Evolutionary conservation across 108 stramenopile species (phyloP).

Genomic region (Pseudonitzschia delicatissima): DNA sequence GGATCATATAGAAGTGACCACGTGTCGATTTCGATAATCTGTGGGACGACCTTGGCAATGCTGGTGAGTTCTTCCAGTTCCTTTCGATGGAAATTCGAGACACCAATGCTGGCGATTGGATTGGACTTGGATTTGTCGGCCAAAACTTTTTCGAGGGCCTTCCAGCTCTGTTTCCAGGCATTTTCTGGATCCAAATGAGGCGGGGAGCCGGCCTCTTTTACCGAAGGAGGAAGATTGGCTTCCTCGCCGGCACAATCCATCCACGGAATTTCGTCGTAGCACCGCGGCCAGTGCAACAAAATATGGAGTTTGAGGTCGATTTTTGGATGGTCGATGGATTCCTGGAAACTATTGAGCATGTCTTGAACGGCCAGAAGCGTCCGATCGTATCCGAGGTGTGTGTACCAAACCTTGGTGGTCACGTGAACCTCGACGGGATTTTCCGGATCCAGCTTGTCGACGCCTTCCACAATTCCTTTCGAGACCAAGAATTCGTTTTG

Average conservation of each 20-base stretch:
- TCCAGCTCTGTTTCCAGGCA: conserved; percentile 84
- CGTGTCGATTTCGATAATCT: conserved; percentile 66
- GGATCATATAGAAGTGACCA: conserved; percentile 78
- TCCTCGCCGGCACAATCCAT: conserved; percentile 85
- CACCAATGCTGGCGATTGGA: conserved; percentile 74
- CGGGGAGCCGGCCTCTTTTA: conserved; percentile 64
- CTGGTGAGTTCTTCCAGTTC: conserved; percentile 57
- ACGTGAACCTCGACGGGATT: conserved; percentile 54
- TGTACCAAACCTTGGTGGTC: conserved; percentile 90
- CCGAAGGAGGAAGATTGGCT: conserved; percentile 39
- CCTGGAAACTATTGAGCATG: conserved; percentile 43
- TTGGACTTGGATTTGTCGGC: conserved; percentile 3
- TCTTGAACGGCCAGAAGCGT: conserved; percentile 63
- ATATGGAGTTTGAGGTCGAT: conserved; percentile 60
- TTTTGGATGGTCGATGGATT: conserved; percentile 36
- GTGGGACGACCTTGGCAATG: conserved; percentile 47
- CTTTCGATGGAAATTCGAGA: conserved; percentile 78
- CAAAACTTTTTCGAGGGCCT: conserved; percentile 72
- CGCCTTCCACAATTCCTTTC: conserved; percentile 48
- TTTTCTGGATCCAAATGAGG: conserved; percentile 66
- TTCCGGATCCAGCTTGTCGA: not conserved
- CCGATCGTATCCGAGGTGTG: conserved; percentile 84
- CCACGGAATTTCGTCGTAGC: conserved; percentile 73
- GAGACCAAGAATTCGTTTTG: conserved; percentile 72
- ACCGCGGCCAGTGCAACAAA: conserved; percentile 86